Percentiles rank a stretch among this genome's conserved stretches.
phyloP scores from a whole-genome alignment of 768 basidiomycete genomes.

The Russula ochroleuca region DNA sequence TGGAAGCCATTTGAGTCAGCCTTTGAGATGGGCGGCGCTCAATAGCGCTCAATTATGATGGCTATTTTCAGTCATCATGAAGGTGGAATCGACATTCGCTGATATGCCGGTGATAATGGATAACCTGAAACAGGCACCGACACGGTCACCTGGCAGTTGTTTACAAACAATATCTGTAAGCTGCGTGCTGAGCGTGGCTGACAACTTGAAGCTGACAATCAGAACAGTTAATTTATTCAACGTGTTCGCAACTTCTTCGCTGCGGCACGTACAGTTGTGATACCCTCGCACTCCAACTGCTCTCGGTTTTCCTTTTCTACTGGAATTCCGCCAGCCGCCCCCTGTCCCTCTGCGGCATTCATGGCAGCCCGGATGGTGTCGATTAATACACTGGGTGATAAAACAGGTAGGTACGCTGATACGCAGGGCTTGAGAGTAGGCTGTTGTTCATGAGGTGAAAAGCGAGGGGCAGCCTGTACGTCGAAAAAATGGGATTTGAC shows the following conservation, averaged over 20 bases:
- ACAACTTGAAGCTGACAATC: not conserved
- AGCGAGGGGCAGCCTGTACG: constrained; percentile 40
- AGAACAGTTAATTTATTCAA: constrained; percentile 11
- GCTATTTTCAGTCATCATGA: not conserved
- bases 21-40: not conserved
- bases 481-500: constrained; percentile 28
- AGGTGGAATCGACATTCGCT: too few species aligned
- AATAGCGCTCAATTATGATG: not conserved
- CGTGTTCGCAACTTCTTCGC: constrained; percentile 1
- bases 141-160: not conserved
- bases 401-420: constrained; percentile 20
- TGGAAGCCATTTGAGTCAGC: not conserved
- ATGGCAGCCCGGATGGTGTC: constrained; percentile 27
- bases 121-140: not conserved
- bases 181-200: not conserved
- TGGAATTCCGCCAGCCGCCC: constrained; percentile 10
- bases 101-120: too few species aligned
- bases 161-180: not conserved
- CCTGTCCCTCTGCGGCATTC: constrained; percentile 21
- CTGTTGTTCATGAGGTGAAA: constrained; percentile 67
- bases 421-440: constrained; percentile 70
- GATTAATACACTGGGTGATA: constrained; percentile 24
- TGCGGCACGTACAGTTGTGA: not conserved
- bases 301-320: constrained; percentile 26
- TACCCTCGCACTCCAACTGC: not conserved